These are phyloP conservation scores for Xerocomus minutiporus DNA, from an alignment of 1,284 basidiomycete species.

Conservation along the genomic window DNA sequence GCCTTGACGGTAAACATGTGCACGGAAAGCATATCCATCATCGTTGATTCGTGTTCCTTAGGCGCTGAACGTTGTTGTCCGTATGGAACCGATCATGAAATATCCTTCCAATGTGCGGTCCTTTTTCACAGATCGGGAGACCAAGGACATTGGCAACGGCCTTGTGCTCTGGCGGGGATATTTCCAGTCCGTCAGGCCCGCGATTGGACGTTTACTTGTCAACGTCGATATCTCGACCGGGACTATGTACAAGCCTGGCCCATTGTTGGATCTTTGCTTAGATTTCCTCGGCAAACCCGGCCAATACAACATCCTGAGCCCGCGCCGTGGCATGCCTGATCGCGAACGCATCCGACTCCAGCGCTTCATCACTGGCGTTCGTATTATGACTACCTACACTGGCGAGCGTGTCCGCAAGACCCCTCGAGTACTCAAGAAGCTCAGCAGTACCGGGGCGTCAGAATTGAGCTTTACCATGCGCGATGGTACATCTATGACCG, in stretches of 20 bases:
- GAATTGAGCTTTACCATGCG: constrained; percentile 50
- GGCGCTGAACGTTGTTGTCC: constrained; percentile 72
- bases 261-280: constrained; percentile 50
- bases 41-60: constrained; percentile 24
- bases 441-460: constrained; percentile 48
- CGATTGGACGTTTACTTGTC: constrained; percentile 60
- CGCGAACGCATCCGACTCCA: constrained; percentile 57
- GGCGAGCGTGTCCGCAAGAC: constrained; percentile 36
- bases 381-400: constrained; percentile 44
- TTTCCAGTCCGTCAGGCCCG: constrained; percentile 72
- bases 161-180: constrained; percentile 71
- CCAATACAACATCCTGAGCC: constrained; percentile 41
- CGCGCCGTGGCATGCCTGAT: constrained; percentile 46
- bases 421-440: constrained; percentile 52
- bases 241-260: constrained; percentile 62
- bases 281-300: constrained; percentile 45
- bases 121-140: constrained; percentile 67
- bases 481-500: constrained; percentile 50
- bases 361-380: constrained; percentile 56
- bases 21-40: neutral
- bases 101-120: constrained; percentile 73
- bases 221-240: constrained; percentile 78
- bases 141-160: constrained; percentile 60
- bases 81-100: constrained; percentile 66
- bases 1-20: constrained; percentile 57